Evolutionary conservation across 2,329 filamentous ascomycete species (phyloP).

Genomic region (Botrytis squamosa): DNA sequence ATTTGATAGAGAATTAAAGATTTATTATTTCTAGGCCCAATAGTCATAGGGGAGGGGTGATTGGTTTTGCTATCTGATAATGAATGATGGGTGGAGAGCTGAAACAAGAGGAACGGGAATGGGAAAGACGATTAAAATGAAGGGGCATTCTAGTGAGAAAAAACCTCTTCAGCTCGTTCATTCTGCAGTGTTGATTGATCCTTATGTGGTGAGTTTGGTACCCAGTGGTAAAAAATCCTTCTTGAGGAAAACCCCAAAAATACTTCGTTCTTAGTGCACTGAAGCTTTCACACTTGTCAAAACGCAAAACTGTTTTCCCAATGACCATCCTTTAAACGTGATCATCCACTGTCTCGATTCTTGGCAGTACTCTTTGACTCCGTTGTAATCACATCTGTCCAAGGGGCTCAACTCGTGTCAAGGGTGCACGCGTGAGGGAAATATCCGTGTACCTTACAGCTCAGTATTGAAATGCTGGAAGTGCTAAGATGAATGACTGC

Average conservation of each 20-base stretch:
- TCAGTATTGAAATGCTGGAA: no score
- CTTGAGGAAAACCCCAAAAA: not conserved
- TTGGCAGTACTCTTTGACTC: not conserved
- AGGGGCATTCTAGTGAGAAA: not conserved
- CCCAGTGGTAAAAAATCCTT: not conserved
- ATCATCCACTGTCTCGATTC: not conserved
- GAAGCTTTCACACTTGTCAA: not conserved
- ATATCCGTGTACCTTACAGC: not conserved
- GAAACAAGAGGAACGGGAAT: not conserved
- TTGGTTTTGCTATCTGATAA: not conserved
- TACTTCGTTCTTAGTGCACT: not conserved
- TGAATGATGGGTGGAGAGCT: not conserved
- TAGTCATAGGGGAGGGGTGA: not conserved
- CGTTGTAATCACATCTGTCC: not conserved
- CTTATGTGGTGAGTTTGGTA: not conserved
- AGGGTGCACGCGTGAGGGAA: accelerated
- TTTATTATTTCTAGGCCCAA: not conserved
- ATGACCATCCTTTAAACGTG: not conserved
- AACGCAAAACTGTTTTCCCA: not conserved
- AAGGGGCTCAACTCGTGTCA: not conserved
- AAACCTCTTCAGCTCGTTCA: not conserved
- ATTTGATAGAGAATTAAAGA: slow-evolving; percentile 5
- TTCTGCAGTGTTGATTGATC: not conserved
- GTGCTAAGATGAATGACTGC: no score
- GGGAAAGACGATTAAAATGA: not conserved